Evolutionary conservation across 1,139 yeast species (phyloP), one percentile per base, ranked within the genome.

Genomic region (Geotrichum europaeum): DNA sequence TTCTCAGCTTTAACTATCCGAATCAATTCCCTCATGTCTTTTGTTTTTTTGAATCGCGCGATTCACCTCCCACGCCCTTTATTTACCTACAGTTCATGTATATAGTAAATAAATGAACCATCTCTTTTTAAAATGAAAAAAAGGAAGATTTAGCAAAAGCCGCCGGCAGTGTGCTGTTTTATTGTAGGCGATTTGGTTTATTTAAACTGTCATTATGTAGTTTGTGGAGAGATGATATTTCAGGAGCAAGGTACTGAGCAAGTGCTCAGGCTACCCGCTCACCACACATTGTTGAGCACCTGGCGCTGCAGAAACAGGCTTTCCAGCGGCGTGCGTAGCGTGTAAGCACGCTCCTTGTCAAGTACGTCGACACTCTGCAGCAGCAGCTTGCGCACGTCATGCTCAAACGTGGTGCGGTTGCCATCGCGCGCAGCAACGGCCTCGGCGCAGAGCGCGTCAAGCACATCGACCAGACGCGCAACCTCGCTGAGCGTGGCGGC

Each of bases 321-420:
- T 55, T 68, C 72, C 45, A 68, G 53, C 13, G 60, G 59, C n/a
- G 69, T 59, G 20, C 67, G 60, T 6, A 61, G 32, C 15, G 70
- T 66, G 47, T 63, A 64, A 3, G 68, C 68, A 15, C 62, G 47
- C 57, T 69, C 70, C 15, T 60, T 57, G 50, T 65, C 50, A 15
- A 70, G 56, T 20, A 68, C 60, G 15, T 68, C 67, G 34, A 69
- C 64, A 10, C 64, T 63, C 58, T 69, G 71, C 49, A 66, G 56
- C 30, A 69, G 63, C 60, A 66, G 63, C 50, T 66, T 66, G 7
- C 67, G 59, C 1, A 62, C 62, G 50, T 69, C 70, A 47, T 61
- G 64, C 32, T 65, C 67, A 57, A 66, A 65, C 36, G 62, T 65
- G 24, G 60, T 51, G 13, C 62, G 62, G 51, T 60, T 25, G 24